Base-by-base conservation (phyloP, 495 filamentous ascomycete genomes). In the Aspergillus haitiensis region DNA sequence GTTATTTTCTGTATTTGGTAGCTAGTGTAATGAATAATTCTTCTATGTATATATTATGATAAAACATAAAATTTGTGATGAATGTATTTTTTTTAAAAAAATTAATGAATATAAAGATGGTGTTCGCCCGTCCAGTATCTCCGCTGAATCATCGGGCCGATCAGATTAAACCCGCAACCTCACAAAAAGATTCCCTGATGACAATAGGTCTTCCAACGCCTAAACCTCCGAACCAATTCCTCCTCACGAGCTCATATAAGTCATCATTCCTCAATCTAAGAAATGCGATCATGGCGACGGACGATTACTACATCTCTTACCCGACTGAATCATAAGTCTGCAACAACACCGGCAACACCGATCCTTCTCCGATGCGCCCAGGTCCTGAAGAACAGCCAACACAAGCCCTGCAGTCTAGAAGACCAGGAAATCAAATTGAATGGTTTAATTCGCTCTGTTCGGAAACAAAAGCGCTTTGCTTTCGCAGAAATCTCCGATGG, bases 401-500 rank as follows among this genome's bases (percentile, higher is more conserved):
- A 62, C 35, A 64, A 63, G 18, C 53, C 69, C 16, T 69, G 67
- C 56, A 67, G 55, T 21, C 61, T 75, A 39, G 74, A 78, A 55
- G 70, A 75, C 59, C 64, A 75, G 61, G 68, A 78, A 54, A 67
- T 90, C 50, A 84, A 76, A 46, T 77, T 97, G 59, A 81, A 89
- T 67, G 94, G 93, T 36, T 93, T 87, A 72, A 78, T 98, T 60
- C 85, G 90, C 49, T 91, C 91, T 13, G 85, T 97, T 56, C 84
- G 95, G 56, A 88, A 89, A 66, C 93, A 95, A 76, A 96, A 96
- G 74, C 79, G 79, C 45, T 77, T 85, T 60, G 85, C 86, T 12
- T 98, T 98, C 75, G 90, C 91, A 13, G 82, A 90, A 53, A 78
- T 98, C 53, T 86, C 88, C 5, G 94, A 98, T 79, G 94, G 94